Conservation (phyloP, 306 rosid genomes). For the Alnus rubra region DNA sequence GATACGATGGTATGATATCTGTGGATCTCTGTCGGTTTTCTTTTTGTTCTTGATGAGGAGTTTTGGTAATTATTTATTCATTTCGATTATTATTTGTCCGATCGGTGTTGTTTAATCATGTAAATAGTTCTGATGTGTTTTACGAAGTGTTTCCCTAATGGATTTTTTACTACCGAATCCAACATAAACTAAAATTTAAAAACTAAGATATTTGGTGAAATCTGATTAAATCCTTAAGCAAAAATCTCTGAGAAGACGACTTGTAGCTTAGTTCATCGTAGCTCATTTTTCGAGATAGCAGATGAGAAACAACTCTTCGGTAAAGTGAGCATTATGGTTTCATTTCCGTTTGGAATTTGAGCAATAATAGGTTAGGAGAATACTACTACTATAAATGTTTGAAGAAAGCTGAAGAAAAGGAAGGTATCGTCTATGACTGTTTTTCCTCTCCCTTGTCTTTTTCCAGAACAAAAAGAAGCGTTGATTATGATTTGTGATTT, state of each 20-base stretch:
- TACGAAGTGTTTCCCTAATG: not conserved
- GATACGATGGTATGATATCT: conserved; percentile 39
- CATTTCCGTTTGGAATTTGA: not conserved
- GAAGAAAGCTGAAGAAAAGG: not conserved
- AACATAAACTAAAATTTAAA: not conserved
- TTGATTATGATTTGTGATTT: not conserved
- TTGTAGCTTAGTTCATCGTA: not conserved
- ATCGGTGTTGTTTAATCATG: not conserved
- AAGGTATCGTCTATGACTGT: not conserved
- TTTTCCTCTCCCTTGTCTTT: not conserved
- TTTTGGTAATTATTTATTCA: not conserved
- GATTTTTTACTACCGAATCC: not conserved
- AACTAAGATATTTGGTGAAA: not conserved
- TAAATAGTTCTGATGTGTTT: not conserved
- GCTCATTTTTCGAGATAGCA: not conserved
- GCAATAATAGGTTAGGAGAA: not conserved
- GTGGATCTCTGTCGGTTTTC: not conserved
- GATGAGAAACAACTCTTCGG: not conserved
- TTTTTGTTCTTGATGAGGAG: not conserved
- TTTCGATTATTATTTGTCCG: not conserved
- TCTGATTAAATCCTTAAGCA: not conserved
- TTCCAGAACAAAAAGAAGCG: not conserved
- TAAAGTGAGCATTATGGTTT: not conserved
- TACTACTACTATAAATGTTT: not conserved
- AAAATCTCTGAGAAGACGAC: not conserved